A percentile compares a stretch with the other conserved stretches of the same genome.
phyloP scores from a whole-genome alignment of 257 asterid genomes.

The Solanum tarapatanum region DNA sequence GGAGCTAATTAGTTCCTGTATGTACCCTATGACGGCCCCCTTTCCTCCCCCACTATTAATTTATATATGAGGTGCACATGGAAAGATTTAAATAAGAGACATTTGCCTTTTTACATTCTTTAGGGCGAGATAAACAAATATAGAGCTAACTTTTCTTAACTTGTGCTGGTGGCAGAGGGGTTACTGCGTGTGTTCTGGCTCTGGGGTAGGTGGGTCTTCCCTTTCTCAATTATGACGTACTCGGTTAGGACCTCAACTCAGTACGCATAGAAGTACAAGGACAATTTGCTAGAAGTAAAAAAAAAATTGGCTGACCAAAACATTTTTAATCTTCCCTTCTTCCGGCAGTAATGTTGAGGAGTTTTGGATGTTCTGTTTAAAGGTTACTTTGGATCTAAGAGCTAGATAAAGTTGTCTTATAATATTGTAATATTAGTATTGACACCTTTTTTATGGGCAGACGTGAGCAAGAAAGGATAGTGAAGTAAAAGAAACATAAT shows the following conservation, averaged over 20 bases:
- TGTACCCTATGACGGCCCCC: neutral
- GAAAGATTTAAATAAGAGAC: neutral
- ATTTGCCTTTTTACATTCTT: neutral
- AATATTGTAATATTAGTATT: neutral
- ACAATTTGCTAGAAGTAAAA: neutral
- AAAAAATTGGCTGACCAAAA: neutral
- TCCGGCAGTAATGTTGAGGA: neutral
- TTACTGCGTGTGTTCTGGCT: neutral
- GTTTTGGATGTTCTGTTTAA: neutral
- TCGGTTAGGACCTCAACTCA: neutral
- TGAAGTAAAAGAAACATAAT: neutral
- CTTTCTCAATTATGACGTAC: neutral
- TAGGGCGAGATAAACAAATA: neutral
- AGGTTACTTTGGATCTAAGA: neutral
- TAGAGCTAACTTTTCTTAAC: neutral
- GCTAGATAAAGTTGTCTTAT: neutral
- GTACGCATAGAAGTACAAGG: neutral
- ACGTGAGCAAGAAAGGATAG: neutral
- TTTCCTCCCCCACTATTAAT: neutral
- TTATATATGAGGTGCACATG: neutral
- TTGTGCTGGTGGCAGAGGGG: neutral
- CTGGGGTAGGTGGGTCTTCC: neutral
- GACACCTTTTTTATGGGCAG: neutral
- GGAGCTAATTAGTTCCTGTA: neutral
- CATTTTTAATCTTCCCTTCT: neutral